Conservation (phyloP, 2,329 filamentous ascomycete species). For the Trichoderma guizhouense region DNA sequence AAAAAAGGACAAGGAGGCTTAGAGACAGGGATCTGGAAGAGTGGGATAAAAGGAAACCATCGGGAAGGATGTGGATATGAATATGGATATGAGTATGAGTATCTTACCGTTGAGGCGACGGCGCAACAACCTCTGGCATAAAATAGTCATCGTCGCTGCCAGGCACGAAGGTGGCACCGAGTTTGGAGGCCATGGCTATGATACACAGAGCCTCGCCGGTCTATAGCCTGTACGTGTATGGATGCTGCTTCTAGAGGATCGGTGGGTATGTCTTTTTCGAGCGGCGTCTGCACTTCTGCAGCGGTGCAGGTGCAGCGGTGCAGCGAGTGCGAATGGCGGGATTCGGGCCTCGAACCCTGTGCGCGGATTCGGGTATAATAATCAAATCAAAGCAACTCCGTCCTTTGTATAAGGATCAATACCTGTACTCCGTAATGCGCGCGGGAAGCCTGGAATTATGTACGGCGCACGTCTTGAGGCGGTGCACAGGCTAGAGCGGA, state of each 20-base stretch:
- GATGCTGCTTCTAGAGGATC: not conserved
- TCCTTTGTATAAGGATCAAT: not conserved
- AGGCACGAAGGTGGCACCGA: constrained; percentile 58
- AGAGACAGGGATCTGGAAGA: not conserved
- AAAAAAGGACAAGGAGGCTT: constrained; percentile 9
- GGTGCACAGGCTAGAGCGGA: constrained; percentile 9
- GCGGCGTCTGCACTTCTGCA: not conserved
- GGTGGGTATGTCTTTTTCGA: not conserved
- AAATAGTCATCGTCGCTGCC: constrained; percentile 58
- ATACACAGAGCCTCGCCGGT: not conserved
- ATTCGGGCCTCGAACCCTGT: constrained; percentile 8
- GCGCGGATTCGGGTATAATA: not conserved
- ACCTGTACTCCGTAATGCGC: not conserved
- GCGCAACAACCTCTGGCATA: constrained; percentile 58
- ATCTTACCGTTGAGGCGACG: constrained; percentile 54
- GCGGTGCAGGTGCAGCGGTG: not conserved
- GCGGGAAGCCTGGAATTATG: constrained; percentile 14
- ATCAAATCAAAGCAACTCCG: not conserved
- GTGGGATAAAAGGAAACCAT: not conserved
- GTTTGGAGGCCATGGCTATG: constrained; percentile 28
- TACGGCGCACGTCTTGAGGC: constrained; percentile 7
- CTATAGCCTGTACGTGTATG: not conserved
- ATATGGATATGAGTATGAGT: constrained; percentile 23
- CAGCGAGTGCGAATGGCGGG: not conserved
- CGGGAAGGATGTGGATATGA: constrained; percentile 3